A percentile compares a stretch with the other conserved stretches of the same genome.
phyloP scores from a whole-genome alignment of 2,329 filamentous ascomycete species.

The Neofusicoccum kwambonambiense region DNA sequence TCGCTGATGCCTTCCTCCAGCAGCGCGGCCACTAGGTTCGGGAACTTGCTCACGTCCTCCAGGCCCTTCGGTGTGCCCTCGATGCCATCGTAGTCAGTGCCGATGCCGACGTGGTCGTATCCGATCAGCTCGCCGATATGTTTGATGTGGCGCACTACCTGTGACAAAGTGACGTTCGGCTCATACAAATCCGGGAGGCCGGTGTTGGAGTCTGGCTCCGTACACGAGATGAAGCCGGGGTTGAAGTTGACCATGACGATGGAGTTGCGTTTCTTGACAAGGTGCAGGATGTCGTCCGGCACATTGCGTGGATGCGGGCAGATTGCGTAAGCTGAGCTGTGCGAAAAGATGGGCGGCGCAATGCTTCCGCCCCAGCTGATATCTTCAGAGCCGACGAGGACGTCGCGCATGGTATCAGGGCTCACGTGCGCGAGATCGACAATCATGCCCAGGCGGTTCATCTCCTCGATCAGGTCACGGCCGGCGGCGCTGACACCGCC shows the following conservation, averaged over 20 bases:
- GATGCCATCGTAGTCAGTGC: slow-evolving; percentile 88
- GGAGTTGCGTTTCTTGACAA: slow-evolving; percentile 71
- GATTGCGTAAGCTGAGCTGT: slow-evolving; percentile 76
- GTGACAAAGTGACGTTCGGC: slow-evolving; percentile 68
- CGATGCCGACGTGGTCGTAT: slow-evolving; percentile 83
- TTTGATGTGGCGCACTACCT: slow-evolving; percentile 76
- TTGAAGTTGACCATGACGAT: slow-evolving; percentile 91
- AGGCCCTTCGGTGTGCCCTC: slow-evolving; percentile 65
- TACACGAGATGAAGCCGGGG: slow-evolving; percentile 79
- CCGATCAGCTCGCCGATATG: slow-evolving; percentile 82
- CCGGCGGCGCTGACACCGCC: slow-evolving; percentile 72
- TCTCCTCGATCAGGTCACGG: slow-evolving; percentile 70
- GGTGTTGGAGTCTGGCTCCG: slow-evolving; percentile 55
- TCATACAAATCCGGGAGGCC: slow-evolving; percentile 69
- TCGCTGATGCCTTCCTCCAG: slow-evolving; percentile 72
- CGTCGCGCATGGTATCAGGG: slow-evolving; percentile 80
- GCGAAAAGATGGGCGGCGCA: slow-evolving; percentile 85
- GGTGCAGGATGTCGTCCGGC: slow-evolving; percentile 74
- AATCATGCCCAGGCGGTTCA: slow-evolving; percentile 95
- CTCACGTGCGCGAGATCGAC: slow-evolving; percentile 81
- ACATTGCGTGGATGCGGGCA: slow-evolving; percentile 92
- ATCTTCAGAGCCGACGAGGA: slow-evolving; percentile 59
- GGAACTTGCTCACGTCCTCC: slow-evolving; percentile 83
- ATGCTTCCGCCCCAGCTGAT: slow-evolving; percentile 66
- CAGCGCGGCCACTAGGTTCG: slow-evolving; percentile 72